Evolutionary conservation across 2,329 filamentous ascomycete genomes (phyloP).

Genomic region (Ambrosiella beaveri): DNA sequence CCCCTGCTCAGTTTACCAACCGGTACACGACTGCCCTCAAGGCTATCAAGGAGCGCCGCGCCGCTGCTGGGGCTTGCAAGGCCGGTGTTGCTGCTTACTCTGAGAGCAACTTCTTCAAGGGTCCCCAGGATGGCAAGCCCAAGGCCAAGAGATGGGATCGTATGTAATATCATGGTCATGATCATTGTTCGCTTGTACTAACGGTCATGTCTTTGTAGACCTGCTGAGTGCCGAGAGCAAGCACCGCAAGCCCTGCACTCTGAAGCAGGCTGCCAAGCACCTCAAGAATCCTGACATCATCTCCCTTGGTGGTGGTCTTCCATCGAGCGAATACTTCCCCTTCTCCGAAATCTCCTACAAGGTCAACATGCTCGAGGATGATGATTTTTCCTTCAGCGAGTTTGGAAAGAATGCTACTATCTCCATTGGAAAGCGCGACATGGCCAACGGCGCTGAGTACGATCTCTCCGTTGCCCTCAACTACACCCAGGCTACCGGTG

Average conservation of each 20-base stretch:
- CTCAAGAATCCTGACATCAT: constrained; percentile 72
- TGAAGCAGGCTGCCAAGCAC: constrained; percentile 68
- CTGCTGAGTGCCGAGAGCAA: constrained; percentile 46
- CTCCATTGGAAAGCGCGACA: constrained; percentile 67
- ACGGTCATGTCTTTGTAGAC: constrained; percentile 20
- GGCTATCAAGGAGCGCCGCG: constrained; percentile 49
- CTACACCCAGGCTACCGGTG: constrained; percentile 75
- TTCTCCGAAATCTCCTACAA: constrained; percentile 62
- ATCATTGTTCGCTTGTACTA: constrained; percentile 4
- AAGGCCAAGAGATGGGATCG: constrained; percentile 72
- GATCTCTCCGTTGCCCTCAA: constrained; percentile 84
- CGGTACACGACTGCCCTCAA: constrained; percentile 25
- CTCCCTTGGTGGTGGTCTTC: constrained; percentile 81
- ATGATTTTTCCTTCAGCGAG: constrained; percentile 43
- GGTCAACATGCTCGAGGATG: constrained; percentile 43
- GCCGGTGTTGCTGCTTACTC: constrained; percentile 62
- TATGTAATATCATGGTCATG: constrained; percentile 29
- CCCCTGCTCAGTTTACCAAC: constrained; percentile 1
- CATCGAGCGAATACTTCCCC: constrained; percentile 83
- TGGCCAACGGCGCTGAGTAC: constrained; percentile 20
- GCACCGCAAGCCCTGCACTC: constrained; percentile 44
- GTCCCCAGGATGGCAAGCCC: constrained; percentile 43
- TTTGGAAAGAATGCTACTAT: constrained; percentile 42
- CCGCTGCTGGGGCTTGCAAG: constrained; percentile 53
- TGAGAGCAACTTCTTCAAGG: constrained; percentile 72